Conservation (phyloP, 1,284 basidiomycete genomes). For the Leccinum variabile region DNA sequence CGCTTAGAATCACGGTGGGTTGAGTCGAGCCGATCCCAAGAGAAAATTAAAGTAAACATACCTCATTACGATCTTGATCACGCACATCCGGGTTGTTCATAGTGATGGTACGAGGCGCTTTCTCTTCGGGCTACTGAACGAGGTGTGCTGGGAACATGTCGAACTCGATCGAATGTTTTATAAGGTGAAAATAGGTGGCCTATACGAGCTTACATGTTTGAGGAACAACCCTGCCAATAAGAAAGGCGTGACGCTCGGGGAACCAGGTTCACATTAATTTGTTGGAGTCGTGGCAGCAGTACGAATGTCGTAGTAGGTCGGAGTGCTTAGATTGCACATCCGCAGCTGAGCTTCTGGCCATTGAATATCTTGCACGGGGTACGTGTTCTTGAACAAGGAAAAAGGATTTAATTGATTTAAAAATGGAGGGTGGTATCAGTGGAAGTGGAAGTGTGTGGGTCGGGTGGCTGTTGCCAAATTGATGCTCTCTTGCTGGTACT, state of each 20-base stretch:
- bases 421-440: neutral
- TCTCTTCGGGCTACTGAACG: neutral
- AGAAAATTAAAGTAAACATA: too few species aligned
- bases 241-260: neutral
- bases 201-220: conserved; percentile 5
- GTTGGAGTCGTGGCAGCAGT: conserved; percentile 1
- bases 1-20: neutral
- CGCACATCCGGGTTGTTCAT: neutral
- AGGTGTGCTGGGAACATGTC: neutral
- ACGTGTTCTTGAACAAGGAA: neutral
- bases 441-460: neutral
- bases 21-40: neutral
- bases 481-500: neutral
- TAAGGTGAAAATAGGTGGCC: neutral
- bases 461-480: neutral
- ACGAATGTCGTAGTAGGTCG: neutral
- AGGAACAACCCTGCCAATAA: neutral
- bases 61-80: neutral
- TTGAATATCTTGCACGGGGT: neutral
- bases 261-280: neutral
- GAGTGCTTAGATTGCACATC: neutral
- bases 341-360: neutral
- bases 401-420: neutral
- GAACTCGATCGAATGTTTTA: conserved; percentile 14
- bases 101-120: neutral